A percentile compares a stretch with the other conserved stretches of the same genome.
These are phyloP conservation scores for Barnettozyma salicaria DNA, from an alignment of 805 yeast genomes.

Conservation along the genomic window DNA sequence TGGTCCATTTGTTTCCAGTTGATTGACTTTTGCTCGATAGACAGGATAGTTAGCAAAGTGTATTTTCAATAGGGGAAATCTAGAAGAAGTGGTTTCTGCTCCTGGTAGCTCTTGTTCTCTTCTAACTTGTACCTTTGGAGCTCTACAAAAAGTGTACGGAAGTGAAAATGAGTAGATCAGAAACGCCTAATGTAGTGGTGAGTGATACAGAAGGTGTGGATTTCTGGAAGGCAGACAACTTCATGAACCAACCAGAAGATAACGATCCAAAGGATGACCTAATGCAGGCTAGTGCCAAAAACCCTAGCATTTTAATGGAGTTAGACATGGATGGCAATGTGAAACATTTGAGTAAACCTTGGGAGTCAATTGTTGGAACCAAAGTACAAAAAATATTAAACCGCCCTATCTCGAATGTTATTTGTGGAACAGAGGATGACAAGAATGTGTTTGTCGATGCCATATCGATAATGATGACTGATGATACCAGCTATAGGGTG, in stretches of 20 bases:
- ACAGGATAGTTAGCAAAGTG: too few relatives aligned
- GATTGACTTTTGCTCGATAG: too few relatives aligned
- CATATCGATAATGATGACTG: conserved; percentile 58
- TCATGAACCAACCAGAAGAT: too few relatives aligned
- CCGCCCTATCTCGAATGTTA: conserved; percentile 54
- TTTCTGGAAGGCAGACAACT: too few relatives aligned
- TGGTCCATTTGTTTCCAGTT: too few relatives aligned
- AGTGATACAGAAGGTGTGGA: conserved; percentile 3
- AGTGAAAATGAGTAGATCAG: conserved; percentile 4
- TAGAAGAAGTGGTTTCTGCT: too few relatives aligned
- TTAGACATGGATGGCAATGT: conserved; percentile 74
- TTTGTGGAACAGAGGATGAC: conserved; percentile 61
- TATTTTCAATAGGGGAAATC: too few relatives aligned
- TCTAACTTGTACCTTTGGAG: too few relatives aligned
- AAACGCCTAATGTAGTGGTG: conserved; percentile 7
- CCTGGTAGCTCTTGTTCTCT: not conserved
- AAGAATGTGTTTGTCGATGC: conserved; percentile 64
- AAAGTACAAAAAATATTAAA: conserved; percentile 45
- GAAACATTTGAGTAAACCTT: conserved; percentile 65
- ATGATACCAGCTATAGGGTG: conserved; percentile 74
- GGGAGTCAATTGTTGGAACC: conserved; percentile 78
- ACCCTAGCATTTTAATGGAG: conserved; percentile 78
- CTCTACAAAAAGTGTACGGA: too few relatives aligned
- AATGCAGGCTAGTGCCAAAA: conserved; percentile 56
- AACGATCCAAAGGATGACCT: conserved; percentile 39